These are phyloP conservation scores for Penicillium sp. DNA, from an alignment of 2,329 filamentous ascomycete genomes.

Conservation along the genomic window DNA sequence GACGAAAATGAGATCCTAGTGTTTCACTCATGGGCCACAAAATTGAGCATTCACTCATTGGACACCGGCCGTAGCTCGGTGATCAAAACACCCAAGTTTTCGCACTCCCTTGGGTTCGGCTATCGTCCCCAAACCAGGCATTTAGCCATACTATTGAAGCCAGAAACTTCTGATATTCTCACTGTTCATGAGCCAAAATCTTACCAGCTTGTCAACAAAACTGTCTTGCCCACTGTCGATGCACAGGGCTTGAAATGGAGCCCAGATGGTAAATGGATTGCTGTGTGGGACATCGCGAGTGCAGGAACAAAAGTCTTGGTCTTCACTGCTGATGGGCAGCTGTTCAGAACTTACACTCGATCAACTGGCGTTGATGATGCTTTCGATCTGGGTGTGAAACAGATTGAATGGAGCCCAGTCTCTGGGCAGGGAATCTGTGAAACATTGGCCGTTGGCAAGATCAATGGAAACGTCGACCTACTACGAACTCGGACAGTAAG, in stretches of 20 bases:
- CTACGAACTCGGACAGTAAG: conserved; percentile 46
- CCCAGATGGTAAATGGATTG: conserved; percentile 61
- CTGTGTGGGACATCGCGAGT: conserved; percentile 57
- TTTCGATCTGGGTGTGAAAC: conserved; percentile 53
- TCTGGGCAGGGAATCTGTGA: conserved; percentile 30
- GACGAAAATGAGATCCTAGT: conserved; percentile 40
- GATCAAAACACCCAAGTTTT: conserved; percentile 44
- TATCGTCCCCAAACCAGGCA: conserved; percentile 44
- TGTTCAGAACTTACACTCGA: conserved; percentile 55
- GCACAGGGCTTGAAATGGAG: conserved; percentile 62
- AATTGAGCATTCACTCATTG: conserved; percentile 39
- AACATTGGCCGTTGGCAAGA: conserved; percentile 52
- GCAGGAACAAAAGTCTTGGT: conserved; percentile 54
- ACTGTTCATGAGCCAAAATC: conserved; percentile 40
- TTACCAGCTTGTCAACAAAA: conserved; percentile 36
- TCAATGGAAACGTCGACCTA: conserved; percentile 53
- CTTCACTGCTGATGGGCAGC: conserved; percentile 61
- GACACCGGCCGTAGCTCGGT: conserved; percentile 37
- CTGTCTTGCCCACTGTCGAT: conserved; percentile 53
- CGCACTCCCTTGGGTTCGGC: conserved; percentile 37
- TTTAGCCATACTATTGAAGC: conserved; percentile 43
- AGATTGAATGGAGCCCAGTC: conserved; percentile 55
- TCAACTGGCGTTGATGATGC: conserved; percentile 37
- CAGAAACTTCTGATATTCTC: conserved; percentile 39
- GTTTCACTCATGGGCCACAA: conserved; percentile 44